Base-by-base conservation (phyloP, 441 rosid genomes). In the Pelargonium australe region DNA sequence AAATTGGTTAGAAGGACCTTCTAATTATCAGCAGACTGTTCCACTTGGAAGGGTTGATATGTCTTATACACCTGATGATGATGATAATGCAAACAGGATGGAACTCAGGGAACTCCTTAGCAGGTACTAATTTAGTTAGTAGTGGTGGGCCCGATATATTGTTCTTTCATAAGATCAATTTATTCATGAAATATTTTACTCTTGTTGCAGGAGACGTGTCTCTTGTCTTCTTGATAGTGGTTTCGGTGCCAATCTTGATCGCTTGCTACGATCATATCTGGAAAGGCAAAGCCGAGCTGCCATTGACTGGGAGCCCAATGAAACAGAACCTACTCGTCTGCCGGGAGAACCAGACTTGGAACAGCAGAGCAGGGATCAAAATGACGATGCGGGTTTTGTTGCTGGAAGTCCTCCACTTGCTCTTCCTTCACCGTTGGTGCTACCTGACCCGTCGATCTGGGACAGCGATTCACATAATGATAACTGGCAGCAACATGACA, bases 181-280 rank as follows among this genome's bases (percentile, higher is more conserved):
- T 31, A 66, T 63, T 68, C 71, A 60, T 14, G 20, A 53, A 53
- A 53, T 14, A 13, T 31, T 67, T 70, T 77, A 66, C 77, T 75
- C 7, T 37, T 80, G 14, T 55, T 82, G 68, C 72, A 94, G 98
- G 95, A 87, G 99, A 83, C 86, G 97, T 55, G 98, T 94, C 43
- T 91, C 99, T 68, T 88, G 82, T 71, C 96, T 94, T 79, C 93
- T 94, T 63, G 87, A 64, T 31, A 94, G 97, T 78, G 87, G 90
- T 75, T 91, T 94, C 77, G 89, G 97, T 10, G 86, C 86, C 76
- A 88, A 84, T 75, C 99, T 94, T 71, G 88, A 91, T 73, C 96
- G 84, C 37, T 77, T 94, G 82, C 71, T 91, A 70, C 97, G 79
- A 72, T 89, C 99, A 57, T 88, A 91, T 73, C 89, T 85, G 79